Evolutionary conservation across 495 filamentous ascomycete genomes (phyloP), one percentile per base, ranked within the genome.

Genomic region (Usnea hakonensis): DNA sequence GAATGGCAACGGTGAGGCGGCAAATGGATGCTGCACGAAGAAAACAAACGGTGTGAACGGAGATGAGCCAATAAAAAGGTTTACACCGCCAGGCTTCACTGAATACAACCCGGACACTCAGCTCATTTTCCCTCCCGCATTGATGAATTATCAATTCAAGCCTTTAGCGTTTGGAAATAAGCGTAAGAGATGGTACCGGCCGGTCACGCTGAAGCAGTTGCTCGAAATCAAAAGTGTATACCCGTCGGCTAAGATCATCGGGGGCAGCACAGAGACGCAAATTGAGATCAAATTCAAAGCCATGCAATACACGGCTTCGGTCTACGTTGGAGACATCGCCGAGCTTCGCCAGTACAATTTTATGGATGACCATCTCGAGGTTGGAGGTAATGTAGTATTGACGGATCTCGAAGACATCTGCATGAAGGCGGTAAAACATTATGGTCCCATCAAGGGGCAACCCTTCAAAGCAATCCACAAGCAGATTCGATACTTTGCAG

Each of bases 261-360:
- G 92, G 32, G 94, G 94, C 46, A 95, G 90, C 71, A 95, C 90
- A 5, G 94, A 98, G 74, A 97, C 93, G 0, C 94, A 97, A 72
- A 97, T 98, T 58, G 94, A 98, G 73, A 87, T 95, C 74, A 97
- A 96, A 71, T 98, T 98, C 81, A 97, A 98, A 77, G 90, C 85
- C 3, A 85, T 95, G 83, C 85, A 90, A 67, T 98, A 96, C 71
- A 83, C 85, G 14, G 84, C 87, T 8, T 97, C 91, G 0, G 92
- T 98, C 1, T 97, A 88, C 70, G 85, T 97, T 17, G 91, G 91
- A 32, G 94, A 98, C 69, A 96, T 98, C 65, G 77, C 89, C 2
- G 94, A 97, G 74, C 76, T 98, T 50, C 78, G 89, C 30, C 80
- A 89, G 62, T 97, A 88, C 72, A 80, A 79, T 3, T 86, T 98